Evolutionary conservation across 371 early-diverging fungal genomes (phyloP), one percentile per base, ranked within the genome.

Genomic region (Mucor plumbeus): DNA sequence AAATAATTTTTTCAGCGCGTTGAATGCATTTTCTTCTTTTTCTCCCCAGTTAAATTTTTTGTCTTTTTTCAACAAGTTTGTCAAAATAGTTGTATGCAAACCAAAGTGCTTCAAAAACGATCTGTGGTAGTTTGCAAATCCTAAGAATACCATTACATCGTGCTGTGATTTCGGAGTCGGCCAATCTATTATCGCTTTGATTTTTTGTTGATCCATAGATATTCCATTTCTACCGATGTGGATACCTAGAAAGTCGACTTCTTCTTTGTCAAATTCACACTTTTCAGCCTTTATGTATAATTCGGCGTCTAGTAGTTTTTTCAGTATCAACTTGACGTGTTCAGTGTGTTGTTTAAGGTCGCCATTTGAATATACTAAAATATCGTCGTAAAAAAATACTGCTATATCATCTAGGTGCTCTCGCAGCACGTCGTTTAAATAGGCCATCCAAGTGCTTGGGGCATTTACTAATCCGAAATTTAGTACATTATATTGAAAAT

Each of bases 391-490:
- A 83, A 82, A 88, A 0, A 77, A 66, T 0, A 83, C 69, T 0
- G 76, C 69, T n/a, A 64, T 81, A 3, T 65, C 53, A 54, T 82
- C 84, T 0, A 83, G 41, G n/a, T 70, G 62, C 6, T 76, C 74
- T 0, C 68, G 61, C 0, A 91, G 68, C 0, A 77, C 47, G 0
- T 73, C 35, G 43, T 73, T 64, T 57, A 86, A 84, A 17, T 79
- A 39, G 1, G 67, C 59, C 59, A 83, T 77, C 59, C 86, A 87
- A 0, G 79, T 72, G 0, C 76, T 74, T 2, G 87, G 87, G 0
- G 84, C 76, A 60, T 84, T 80, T 13, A 73, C 80, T 13, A 85
- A 7, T 73, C 85, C 86, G 60, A 87, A 85, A 3, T 85, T 81
- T 72, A 90, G 76, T 0, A 83, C 82, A 0, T 68, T 19, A 47